A percentile compares a stretch with the other conserved stretches of the same genome.
These are phyloP conservation scores for Colletotrichum shisoi DNA, from an alignment of 2,329 filamentous ascomycete species.

Conservation along the genomic window DNA sequence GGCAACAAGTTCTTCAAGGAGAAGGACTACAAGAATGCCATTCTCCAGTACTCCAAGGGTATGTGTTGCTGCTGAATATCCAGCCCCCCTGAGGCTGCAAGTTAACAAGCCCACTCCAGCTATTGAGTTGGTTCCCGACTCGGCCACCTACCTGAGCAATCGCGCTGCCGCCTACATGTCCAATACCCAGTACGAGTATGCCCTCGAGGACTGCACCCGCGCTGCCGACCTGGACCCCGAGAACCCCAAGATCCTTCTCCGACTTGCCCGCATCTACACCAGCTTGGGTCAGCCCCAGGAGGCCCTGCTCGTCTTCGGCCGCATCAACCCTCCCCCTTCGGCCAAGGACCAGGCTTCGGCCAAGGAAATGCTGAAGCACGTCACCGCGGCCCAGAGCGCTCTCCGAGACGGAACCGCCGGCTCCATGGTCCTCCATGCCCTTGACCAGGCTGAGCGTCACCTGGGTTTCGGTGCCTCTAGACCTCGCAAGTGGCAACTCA, in stretches of 20 bases:
- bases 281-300: slow-evolving; percentile 86
- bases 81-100: neutral
- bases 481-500: slow-evolving; percentile 91
- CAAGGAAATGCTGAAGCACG: slow-evolving; percentile 82
- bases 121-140: slow-evolving; percentile 84
- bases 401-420: slow-evolving; percentile 78
- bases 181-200: slow-evolving; percentile 77
- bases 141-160: slow-evolving; percentile 91
- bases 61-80: slow-evolving; percentile 43
- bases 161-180: slow-evolving; percentile 94
- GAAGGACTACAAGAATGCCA: slow-evolving; percentile 85
- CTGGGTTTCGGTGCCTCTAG: slow-evolving; percentile 78
- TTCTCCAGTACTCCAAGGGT: slow-evolving; percentile 96
- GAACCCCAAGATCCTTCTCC: slow-evolving; percentile 87
- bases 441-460: slow-evolving; percentile 86
- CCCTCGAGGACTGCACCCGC: slow-evolving; percentile 84
- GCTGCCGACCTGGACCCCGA: slow-evolving; percentile 84
- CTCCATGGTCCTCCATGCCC: slow-evolving; percentile 89
- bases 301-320: slow-evolving; percentile 80
- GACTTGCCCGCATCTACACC: slow-evolving; percentile 89
- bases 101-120: slow-evolving; percentile 62
- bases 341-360: slow-evolving; percentile 87
- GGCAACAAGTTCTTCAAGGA: slow-evolving; percentile 98
- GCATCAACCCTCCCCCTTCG: slow-evolving; percentile 80
- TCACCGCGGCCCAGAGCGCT: slow-evolving; percentile 80